Evolutionary conservation across 345 rosid genomes (phyloP), one percentile per base, ranked within the genome.

Genomic region (Citrus inodora): DNA sequence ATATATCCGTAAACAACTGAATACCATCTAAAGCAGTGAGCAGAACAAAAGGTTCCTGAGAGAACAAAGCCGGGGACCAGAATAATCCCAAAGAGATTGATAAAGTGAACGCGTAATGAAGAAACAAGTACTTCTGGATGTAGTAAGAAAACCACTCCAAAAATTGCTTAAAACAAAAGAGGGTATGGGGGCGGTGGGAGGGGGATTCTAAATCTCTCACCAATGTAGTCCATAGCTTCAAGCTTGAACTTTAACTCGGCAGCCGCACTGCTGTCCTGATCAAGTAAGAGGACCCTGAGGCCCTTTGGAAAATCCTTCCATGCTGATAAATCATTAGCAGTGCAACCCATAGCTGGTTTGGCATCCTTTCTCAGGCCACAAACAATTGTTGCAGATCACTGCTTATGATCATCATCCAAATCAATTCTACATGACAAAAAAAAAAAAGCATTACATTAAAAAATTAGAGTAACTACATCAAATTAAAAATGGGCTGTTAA

Each of bases 241-340:
- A 97, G 98, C 83, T 83, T 87, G 38, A 94, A 91, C 84, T 87
- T 90, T 76, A 90, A 87, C 75, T 91, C 92, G 1, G 81, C 88
- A 38, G 93, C 91, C 33, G 95, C 90, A 70, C 55, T 73, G 68
- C 61, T 83, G 81, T 87, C 90, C 61, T 83, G 77, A 37, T 89
- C 93, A 82, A 97, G 97, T 73, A 94, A 93, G 71, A 97, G 99
- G 81, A 94, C 90, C 80, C 84, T 86, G 80, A 97, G 98, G 78
- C 99, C 99, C 85, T 92, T 97, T 5, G 98, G 99, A 67, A 97
- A 97, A 78, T 89, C 91, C 82, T 92, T 91, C 98, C 98, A 94
- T 78, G 80, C 90, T 81, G 94, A 94, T 79, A 94, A 85, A 82
- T 94, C 94, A 80, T 88, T 80, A 70, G 90, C 89, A 77, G 96